Evolutionary conservation across 2,329 filamentous ascomycete genomes (phyloP).

Genomic region (Ramularia collo-cygni): DNA sequence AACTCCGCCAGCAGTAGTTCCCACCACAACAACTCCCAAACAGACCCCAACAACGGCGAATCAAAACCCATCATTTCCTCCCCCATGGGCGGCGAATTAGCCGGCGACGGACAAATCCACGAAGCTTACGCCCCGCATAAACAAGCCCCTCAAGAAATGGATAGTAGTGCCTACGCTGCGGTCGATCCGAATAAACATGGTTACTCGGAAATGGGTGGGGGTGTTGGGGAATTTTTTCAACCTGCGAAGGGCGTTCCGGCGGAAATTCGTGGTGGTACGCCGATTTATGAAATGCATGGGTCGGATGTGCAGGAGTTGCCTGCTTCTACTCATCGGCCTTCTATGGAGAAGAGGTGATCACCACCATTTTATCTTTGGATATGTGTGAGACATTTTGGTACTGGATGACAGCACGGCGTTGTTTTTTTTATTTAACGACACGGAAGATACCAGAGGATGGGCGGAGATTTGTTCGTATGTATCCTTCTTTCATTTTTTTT

Average conservation of each 20-base stretch:
- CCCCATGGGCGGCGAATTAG: slow-evolving; percentile 30
- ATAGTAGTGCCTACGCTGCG: slow-evolving; percentile 22
- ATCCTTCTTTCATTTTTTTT: too few species aligned
- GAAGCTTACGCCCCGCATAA: slow-evolving; percentile 27
- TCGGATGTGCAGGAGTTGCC: slow-evolving; percentile 23
- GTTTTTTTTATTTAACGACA: too few species aligned
- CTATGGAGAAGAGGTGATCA: slow-evolving; percentile 5
- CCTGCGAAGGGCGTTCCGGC: slow-evolving; percentile 11
- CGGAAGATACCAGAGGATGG: too few species aligned
- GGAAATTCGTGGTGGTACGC: slow-evolving; percentile 24
- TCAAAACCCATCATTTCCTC: slow-evolving; percentile 22
- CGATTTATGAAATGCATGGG: slow-evolving; percentile 28
- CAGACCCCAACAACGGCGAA: slow-evolving; percentile 10
- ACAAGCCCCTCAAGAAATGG: slow-evolving; percentile 25
- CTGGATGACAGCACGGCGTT: too few species aligned
- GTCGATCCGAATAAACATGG: slow-evolving; percentile 28
- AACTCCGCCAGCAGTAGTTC: slow-evolving; percentile 11
- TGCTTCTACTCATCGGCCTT: slow-evolving; percentile 6
- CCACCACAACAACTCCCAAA: slow-evolving; percentile 9
- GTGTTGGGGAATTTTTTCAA: slow-evolving; percentile 16
- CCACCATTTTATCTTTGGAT: slow-evolving; percentile 1
- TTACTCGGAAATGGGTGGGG: slow-evolving; percentile 29
- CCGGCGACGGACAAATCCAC: slow-evolving; percentile 27
- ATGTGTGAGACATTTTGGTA: too few species aligned
- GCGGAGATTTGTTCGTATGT: too few species aligned